A percentile compares a stretch with the other conserved stretches of the same genome.
phyloP scores from a whole-genome alignment of 106 monocot genomes.

The Dendrobium nobile region DNA sequence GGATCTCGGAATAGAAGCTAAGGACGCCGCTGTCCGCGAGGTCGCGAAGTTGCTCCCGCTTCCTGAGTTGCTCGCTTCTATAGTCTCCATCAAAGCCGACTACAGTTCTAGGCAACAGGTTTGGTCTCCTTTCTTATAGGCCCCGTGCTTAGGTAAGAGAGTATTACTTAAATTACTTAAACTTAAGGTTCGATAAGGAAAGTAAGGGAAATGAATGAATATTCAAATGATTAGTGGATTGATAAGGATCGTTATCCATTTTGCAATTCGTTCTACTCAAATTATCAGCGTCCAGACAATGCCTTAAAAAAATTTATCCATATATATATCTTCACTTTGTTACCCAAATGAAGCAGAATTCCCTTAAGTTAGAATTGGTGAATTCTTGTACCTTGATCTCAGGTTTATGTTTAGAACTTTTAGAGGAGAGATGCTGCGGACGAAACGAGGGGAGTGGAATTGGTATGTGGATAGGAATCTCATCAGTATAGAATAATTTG shows the following conservation, averaged over 20 bases:
- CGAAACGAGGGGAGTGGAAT: background rate
- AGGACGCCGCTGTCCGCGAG: slow-evolving; percentile 86
- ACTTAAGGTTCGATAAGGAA: too few species aligned
- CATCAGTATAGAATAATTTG: background rate
- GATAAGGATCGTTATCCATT: background rate
- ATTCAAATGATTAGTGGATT: background rate
- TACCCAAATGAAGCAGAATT: background rate
- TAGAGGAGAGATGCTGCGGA: too few species aligned
- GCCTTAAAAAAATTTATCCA: background rate
- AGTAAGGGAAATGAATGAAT: too few species aligned
- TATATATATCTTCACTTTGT: background rate
- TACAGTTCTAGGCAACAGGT: slow-evolving; percentile 94
- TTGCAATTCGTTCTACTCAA: background rate
- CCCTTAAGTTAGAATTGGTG: background rate
- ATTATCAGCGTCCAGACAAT: background rate
- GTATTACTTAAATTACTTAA: background rate
- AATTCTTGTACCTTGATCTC: background rate
- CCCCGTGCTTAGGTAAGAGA: background rate
- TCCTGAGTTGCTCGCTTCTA: slow-evolving; percentile 75
- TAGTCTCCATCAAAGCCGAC: slow-evolving; percentile 82
- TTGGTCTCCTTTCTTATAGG: background rate
- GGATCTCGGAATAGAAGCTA: slow-evolving; percentile 88
- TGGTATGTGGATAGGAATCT: background rate
- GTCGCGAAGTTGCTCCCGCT: slow-evolving; percentile 84
- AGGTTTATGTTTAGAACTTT: background rate